A percentile compares a stretch with the other conserved stretches of the same genome.
Conservation (phyloP, 2,329 filamentous ascomycete genomes). For the Ophiostoma ips region DNA sequence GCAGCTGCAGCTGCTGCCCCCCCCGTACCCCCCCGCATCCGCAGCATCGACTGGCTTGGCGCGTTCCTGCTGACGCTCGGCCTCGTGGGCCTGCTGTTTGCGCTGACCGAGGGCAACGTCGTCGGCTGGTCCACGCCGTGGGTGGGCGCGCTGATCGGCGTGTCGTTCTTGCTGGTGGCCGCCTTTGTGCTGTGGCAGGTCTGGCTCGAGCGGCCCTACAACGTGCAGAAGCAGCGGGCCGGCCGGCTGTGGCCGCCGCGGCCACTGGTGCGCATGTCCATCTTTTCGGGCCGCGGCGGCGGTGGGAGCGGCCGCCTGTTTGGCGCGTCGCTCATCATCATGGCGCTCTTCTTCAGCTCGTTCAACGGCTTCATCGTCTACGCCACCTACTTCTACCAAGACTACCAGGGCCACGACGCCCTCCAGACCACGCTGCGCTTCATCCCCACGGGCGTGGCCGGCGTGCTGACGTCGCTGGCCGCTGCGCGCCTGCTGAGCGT, state of each 20-base stretch:
- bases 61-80: constrained; percentile 48
- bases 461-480: constrained; percentile 41
- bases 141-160: constrained; percentile 44
- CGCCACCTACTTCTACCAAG: constrained; percentile 57
- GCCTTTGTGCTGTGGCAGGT: constrained; percentile 48
- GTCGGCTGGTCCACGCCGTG: constrained; percentile 53
- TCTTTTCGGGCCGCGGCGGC: constrained; percentile 30
- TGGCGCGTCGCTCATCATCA: constrained; percentile 48
- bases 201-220: constrained; percentile 38
- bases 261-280: constrained; percentile 52
- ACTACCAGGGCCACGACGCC: constrained; percentile 45
- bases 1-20: too few species aligned
- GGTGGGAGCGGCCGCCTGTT: constrained; percentile 30
- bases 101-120: constrained; percentile 54
- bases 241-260: constrained; percentile 19
- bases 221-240: constrained; percentile 17
- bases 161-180: constrained; percentile 40
- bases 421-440: constrained; percentile 58
- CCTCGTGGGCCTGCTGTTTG: constrained; percentile 49
- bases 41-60: constrained; percentile 50
- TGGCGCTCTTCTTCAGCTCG: constrained; percentile 50
- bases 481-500: constrained; percentile 42
- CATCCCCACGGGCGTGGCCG: constrained; percentile 48
- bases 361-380: constrained; percentile 58
- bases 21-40: constrained; percentile 15